Evolutionary conservation across 1,139 yeast genomes (phyloP).

Genomic region (Meyerozyma sp.): DNA sequence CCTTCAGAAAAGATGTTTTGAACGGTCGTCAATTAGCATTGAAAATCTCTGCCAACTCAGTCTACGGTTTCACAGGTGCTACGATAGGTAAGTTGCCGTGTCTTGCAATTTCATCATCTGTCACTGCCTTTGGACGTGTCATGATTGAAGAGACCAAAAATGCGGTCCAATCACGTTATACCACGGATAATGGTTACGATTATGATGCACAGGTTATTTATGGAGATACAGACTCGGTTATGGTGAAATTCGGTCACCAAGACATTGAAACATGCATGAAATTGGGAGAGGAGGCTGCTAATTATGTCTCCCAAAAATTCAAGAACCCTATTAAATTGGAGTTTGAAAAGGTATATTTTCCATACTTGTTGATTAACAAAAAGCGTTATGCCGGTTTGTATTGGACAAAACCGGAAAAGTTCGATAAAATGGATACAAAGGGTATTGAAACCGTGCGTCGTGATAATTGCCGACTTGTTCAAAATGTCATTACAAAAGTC

Average conservation of each 20-base stretch:
- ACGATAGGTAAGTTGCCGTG: constrained; percentile 96
- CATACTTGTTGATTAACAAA: constrained; percentile 88
- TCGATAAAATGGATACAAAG: constrained; percentile 96
- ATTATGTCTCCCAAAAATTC: constrained; percentile 72
- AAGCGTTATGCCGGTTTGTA: constrained; percentile 95
- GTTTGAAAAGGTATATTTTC: constrained; percentile 94
- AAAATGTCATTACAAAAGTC: constrained; percentile 89
- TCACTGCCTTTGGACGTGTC: constrained; percentile 91
- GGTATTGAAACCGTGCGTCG: constrained; percentile 98
- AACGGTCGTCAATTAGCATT: constrained; percentile 97
- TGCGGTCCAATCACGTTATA: constrained; percentile 77
- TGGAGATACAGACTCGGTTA: constrained; percentile 99
- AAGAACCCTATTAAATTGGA: constrained; percentile 87
- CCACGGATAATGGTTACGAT: constrained; percentile 72
- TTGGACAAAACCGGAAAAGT: constrained; percentile 89
- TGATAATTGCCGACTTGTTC: constrained; percentile 93
- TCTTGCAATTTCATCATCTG: constrained; percentile 91
- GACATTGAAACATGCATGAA: constrained; percentile 84
- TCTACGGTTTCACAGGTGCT: constrained; percentile 98
- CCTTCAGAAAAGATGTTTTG: constrained; percentile 86
- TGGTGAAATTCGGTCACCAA: constrained; percentile 93
- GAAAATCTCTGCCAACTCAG: constrained; percentile 96
- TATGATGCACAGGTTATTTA: constrained; percentile 88
- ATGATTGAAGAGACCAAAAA: constrained; percentile 93
- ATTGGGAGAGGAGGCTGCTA: constrained; percentile 93